phyloP scores from a whole-genome alignment of 306 rosid species.

The Casuarina cunninghamiana region DNA sequence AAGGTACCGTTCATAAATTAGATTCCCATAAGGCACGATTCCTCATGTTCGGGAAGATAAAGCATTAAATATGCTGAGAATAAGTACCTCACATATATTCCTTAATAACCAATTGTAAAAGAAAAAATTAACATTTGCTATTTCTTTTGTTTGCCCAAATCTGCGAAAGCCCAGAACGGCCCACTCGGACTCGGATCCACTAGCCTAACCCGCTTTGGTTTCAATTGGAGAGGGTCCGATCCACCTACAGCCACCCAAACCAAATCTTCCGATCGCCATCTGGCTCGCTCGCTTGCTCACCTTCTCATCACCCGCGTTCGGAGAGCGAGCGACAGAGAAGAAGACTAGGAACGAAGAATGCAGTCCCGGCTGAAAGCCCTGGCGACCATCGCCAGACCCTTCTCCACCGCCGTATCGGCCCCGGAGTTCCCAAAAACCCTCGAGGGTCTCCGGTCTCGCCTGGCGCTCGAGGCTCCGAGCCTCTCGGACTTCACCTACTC shows the following conservation, averaged over 20 bases:
- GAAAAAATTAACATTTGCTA: too few relatives aligned
- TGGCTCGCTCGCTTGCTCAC: slow-evolving; percentile 18
- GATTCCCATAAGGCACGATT: too few relatives aligned
- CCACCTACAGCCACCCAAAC: slow-evolving; percentile 29
- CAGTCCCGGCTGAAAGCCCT: slow-evolving; percentile 43
- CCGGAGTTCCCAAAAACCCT: slow-evolving; percentile 67
- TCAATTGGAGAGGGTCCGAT: slow-evolving; percentile 11
- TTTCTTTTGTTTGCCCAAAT: too few relatives aligned
- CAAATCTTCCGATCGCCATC: slow-evolving; percentile 25
- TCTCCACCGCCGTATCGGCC: slow-evolving; percentile 50
- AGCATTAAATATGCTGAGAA: too few relatives aligned
- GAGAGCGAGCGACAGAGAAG: slow-evolving; percentile 16
- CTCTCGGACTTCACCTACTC: slow-evolving; percentile 74
- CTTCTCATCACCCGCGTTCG: slow-evolving; percentile 3
- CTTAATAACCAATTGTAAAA: too few relatives aligned
- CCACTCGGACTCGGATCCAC: too few relatives aligned
- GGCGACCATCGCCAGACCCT: slow-evolving; percentile 33
- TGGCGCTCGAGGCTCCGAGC: slow-evolving; percentile 60
- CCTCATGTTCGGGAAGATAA: too few relatives aligned
- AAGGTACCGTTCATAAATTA: too few relatives aligned
- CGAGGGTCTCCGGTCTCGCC: slow-evolving; percentile 73
- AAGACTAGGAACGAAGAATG: slow-evolving; percentile 30
- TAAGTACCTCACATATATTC: too few relatives aligned
- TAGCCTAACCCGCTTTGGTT: too few relatives aligned
- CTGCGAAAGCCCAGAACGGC: too few relatives aligned